Evolutionary conservation across 176 grass and related monocot genomes (phyloP).

Genomic region (Chrysopogon serrulatus): DNA sequence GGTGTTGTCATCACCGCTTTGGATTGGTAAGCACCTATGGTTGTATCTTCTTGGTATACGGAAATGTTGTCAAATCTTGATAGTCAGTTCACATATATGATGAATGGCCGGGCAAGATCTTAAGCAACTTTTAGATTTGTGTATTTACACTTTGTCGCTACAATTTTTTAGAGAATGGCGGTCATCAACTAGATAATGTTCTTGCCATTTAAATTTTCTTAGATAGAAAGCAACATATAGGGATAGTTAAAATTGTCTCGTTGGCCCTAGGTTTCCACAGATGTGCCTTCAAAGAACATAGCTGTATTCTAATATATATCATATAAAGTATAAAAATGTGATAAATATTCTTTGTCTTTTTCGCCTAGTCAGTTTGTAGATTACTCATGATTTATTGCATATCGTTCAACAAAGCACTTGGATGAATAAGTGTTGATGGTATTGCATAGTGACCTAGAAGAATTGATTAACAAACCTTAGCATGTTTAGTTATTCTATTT

Average conservation of each 20-base stretch:
- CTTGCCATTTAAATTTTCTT: not conserved
- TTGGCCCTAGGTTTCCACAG: not conserved
- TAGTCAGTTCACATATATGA: not conserved
- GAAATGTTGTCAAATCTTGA: not conserved
- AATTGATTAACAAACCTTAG: not conserved
- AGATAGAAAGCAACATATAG: not conserved
- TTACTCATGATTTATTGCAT: not conserved
- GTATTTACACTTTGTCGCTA: not conserved
- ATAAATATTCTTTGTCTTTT: not conserved
- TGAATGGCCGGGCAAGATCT: not conserved
- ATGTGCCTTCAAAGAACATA: not conserved
- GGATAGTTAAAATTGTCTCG: not conserved
- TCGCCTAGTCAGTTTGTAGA: not conserved
- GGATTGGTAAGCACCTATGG: slow-evolving; percentile 52
- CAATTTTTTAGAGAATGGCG: not conserved
- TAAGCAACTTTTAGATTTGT: not conserved
- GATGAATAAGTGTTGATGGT: not conserved
- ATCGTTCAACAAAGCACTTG: not conserved
- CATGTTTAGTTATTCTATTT: not conserved
- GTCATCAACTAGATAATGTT: not conserved
- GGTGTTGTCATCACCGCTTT: slow-evolving; percentile 77
- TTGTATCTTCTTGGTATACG: not conserved
- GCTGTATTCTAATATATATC: not conserved
- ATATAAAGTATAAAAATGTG: not conserved
- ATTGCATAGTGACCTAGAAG: not conserved